These are phyloP conservation scores for Rhodomyrtus tomentosa DNA, from an alignment of 345 rosid species.

Conservation along the genomic window DNA sequence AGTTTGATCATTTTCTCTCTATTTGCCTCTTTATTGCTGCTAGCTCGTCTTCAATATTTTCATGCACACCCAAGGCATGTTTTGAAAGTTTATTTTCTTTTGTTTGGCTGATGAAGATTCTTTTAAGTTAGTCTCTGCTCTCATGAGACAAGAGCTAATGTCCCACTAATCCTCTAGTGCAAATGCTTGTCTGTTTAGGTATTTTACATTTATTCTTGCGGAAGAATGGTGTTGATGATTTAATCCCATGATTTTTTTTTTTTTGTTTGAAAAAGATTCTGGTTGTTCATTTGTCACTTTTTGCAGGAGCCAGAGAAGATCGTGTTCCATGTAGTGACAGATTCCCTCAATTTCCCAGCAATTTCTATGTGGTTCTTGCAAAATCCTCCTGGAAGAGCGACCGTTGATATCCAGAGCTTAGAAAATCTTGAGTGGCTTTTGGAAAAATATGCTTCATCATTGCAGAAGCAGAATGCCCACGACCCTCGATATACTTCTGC, in stretches of 20 bases:
- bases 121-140: not conserved
- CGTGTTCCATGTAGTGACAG: slow-evolving; percentile 80
- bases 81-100: not conserved
- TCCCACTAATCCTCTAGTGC: not conserved
- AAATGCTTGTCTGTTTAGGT: not conserved
- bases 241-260: not conserved
- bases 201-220: not conserved
- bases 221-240: not conserved
- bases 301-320: slow-evolving; percentile 59
- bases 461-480: slow-evolving; percentile 44
- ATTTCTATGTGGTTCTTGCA: slow-evolving; percentile 85
- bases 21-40: not conserved
- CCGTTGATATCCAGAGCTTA: slow-evolving; percentile 51
- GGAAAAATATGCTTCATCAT: slow-evolving; percentile 28
- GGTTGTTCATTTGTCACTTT: slow-evolving; percentile 4
- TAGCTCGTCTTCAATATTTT: not conserved
- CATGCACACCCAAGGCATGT: not conserved
- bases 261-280: not conserved
- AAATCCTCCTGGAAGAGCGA: slow-evolving; percentile 54
- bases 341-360: slow-evolving; percentile 75
- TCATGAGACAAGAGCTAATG: not conserved
- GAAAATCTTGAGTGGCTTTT: slow-evolving; percentile 58
- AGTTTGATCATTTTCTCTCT: not conserved
- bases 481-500: slow-evolving; percentile 61
- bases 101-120: not conserved